Evolutionary conservation across 345 rosid species (phyloP).

Genomic region (Syzygium jambos): DNA sequence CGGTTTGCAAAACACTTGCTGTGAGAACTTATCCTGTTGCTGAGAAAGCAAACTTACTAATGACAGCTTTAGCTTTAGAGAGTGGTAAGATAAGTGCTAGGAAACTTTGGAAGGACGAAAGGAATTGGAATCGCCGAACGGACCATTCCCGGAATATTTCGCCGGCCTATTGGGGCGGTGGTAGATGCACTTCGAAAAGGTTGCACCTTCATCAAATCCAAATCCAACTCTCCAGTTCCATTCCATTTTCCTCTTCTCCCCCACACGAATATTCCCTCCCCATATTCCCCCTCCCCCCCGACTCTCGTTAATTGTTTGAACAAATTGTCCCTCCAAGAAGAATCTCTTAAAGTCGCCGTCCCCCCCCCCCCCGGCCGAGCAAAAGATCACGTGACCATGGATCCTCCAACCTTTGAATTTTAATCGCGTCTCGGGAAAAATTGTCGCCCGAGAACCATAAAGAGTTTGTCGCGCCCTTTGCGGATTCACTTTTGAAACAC

Average conservation of each 20-base stretch:
- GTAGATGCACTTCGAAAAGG: background rate
- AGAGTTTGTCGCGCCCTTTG: too few relatives aligned
- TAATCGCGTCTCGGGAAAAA: too few relatives aligned
- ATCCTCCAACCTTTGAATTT: too few relatives aligned
- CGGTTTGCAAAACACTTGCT: background rate
- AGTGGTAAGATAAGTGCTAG: background rate
- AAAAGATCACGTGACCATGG: too few relatives aligned
- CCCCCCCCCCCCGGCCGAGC: too few relatives aligned
- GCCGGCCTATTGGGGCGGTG: background rate
- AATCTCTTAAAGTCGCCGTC: too few relatives aligned
- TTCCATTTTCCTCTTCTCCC: background rate
- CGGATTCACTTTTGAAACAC: too few relatives aligned
- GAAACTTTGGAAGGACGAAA: background rate
- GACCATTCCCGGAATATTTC: conserved; percentile 7
- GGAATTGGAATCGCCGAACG: background rate
- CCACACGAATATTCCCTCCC: background rate
- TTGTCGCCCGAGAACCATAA: too few relatives aligned
- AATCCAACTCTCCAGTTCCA: background rate
- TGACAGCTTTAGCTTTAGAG: background rate
- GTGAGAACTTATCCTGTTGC: background rate
- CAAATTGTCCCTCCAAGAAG: too few relatives aligned
- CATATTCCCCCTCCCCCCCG: background rate
- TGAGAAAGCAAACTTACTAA: background rate
- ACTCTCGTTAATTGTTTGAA: too few relatives aligned
- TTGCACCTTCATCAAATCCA: background rate